Conservation (phyloP, 768 basidiomycete genomes). For the Leccinum truebloodii region DNA sequence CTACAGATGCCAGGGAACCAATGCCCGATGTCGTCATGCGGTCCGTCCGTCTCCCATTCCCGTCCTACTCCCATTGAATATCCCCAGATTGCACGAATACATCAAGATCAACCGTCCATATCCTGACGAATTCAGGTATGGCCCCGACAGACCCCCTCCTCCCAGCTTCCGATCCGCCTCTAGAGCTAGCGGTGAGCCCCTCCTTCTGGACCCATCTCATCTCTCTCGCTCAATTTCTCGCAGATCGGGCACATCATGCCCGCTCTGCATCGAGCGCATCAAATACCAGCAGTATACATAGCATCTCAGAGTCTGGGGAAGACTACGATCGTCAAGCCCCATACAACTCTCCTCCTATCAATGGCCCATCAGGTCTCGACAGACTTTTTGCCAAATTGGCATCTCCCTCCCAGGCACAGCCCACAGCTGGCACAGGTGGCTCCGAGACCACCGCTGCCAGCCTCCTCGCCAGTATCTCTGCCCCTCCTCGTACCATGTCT, state of each 20-base stretch:
- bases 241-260: slow-evolving; percentile 29
- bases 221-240: slow-evolving; percentile 7
- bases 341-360: slow-evolving; percentile 15
- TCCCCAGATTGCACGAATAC: slow-evolving; percentile 58
- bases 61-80: not conserved
- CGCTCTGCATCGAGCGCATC: slow-evolving; percentile 37
- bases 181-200: slow-evolving; percentile 29
- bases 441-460: slow-evolving; percentile 40
- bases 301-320: slow-evolving; percentile 35
- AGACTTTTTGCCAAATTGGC: slow-evolving; percentile 45
- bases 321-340: slow-evolving; percentile 19
- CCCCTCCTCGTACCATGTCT: slow-evolving; percentile 35
- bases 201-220: not conserved
- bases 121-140: slow-evolving; percentile 71
- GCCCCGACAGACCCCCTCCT: slow-evolving; percentile 64
- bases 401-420: slow-evolving; percentile 17
- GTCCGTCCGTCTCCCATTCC: slow-evolving; percentile 37
- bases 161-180: slow-evolving; percentile 45
- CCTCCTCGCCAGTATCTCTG: slow-evolving; percentile 52
- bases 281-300: slow-evolving; percentile 35
- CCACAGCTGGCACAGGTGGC: slow-evolving; percentile 25
- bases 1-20: slow-evolving; percentile 68
- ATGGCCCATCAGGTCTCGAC: slow-evolving; percentile 41
- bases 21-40: slow-evolving; percentile 71
- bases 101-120: slow-evolving; percentile 67